A percentile compares a stretch with the other conserved stretches of the same genome.
Evolutionary conservation across 225 moss, liverwort and hornwort genomes (phyloP).

Genomic region (Polytrichum formosum): DNA sequence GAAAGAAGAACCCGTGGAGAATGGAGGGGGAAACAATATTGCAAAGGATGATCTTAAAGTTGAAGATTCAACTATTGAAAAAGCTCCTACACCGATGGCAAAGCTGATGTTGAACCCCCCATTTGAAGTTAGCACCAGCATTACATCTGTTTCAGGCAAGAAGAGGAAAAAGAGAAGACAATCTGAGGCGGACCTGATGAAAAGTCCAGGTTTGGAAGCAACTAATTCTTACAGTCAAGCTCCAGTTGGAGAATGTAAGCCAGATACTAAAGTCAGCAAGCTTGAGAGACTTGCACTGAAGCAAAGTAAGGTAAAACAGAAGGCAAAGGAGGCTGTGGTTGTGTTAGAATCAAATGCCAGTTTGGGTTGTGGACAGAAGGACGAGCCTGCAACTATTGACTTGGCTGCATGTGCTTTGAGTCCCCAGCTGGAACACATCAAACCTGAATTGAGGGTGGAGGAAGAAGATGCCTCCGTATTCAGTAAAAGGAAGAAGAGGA

Average conservation of each 20-base stretch:
- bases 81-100: not conserved
- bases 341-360: conserved; percentile 11
- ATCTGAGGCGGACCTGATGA: conserved; percentile 1
- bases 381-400: conserved; percentile 8
- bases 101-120: not conserved
- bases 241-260: conserved; percentile 13
- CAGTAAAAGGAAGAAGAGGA: conserved; percentile 6
- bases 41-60: not conserved
- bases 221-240: not conserved
- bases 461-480: conserved; percentile 5
- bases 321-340: conserved; percentile 6
- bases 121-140: not conserved
- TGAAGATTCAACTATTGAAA: conserved; percentile 4
- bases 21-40: conserved; percentile 5
- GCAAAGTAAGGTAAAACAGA: conserved; percentile 6
- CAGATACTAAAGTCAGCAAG: conserved; percentile 5
- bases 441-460: conserved; percentile 17
- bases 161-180: conserved; percentile 16
- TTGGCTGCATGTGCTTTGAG: conserved; percentile 3
- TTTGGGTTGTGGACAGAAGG: conserved; percentile 18
- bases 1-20: conserved; percentile 1
- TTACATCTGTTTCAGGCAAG: not conserved
- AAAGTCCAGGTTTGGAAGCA: conserved; percentile 5
- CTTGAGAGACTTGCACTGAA: conserved; percentile 13
- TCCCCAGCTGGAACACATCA: conserved; percentile 8